Conservation (phyloP, 768 basidiomycete genomes). For the Leucocoprinus leucothites region DNA sequence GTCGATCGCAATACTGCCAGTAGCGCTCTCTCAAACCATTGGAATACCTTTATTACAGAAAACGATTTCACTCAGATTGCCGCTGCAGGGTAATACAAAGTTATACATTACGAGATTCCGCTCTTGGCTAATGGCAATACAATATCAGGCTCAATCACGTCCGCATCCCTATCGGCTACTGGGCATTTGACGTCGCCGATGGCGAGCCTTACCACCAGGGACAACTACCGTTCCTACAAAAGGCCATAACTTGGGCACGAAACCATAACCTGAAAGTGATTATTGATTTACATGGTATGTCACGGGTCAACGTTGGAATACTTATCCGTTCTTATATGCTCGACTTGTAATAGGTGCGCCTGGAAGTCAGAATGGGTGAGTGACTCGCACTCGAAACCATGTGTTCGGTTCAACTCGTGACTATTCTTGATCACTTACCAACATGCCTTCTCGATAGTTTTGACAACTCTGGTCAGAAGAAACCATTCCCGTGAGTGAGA, state of each 20-base stretch:
- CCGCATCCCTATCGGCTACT: constrained; percentile 84
- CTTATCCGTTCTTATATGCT: too few species aligned
- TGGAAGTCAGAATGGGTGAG: constrained; percentile 56
- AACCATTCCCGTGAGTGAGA: constrained; percentile 48
- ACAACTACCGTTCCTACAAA: constrained; percentile 62
- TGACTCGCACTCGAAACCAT: not conserved
- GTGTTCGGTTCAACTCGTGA: constrained; percentile 28
- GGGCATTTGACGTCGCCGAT: constrained; percentile 78
- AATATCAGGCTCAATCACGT: constrained; percentile 59
- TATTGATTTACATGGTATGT: constrained; percentile 62
- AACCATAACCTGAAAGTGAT: constrained; percentile 75
- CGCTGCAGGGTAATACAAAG: constrained; percentile 55
- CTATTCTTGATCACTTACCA: constrained; percentile 32
- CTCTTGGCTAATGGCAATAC: constrained; percentile 5
- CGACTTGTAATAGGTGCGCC: constrained; percentile 49
- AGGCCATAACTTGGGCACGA: constrained; percentile 69
- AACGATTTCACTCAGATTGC: constrained; percentile 74
- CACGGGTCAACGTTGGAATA: too few species aligned
- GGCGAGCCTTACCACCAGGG: constrained; percentile 82
- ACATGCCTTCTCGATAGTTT: constrained; percentile 46
- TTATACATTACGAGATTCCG: too few species aligned
- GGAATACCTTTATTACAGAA: constrained; percentile 85
- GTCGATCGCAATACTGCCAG: constrained; percentile 49
- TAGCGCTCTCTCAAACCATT: constrained; percentile 59
- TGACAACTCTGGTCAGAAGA: constrained; percentile 75